Conservation (phyloP, 1,139 yeast genomes). For the Yamadazyma trypodendri region DNA sequence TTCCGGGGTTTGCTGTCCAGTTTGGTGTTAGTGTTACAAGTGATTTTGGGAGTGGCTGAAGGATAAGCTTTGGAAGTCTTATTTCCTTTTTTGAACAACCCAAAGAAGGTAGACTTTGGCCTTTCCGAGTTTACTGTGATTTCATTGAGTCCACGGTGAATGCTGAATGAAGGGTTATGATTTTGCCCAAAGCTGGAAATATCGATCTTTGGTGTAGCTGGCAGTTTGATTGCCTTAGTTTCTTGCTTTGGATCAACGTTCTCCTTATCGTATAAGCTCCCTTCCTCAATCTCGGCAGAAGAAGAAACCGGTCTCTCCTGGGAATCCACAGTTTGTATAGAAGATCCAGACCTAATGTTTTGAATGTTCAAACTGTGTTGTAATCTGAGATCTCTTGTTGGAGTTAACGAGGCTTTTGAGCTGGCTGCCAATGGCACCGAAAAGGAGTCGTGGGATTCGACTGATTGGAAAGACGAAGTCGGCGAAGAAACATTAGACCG, state of each 20-base stretch:
- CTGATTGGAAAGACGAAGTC: slow-evolving; percentile 20
- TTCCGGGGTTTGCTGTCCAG: slow-evolving; percentile 14
- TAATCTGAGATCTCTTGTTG: not conserved
- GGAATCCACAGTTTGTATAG: slow-evolving; percentile 10
- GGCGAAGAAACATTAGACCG: slow-evolving; percentile 13
- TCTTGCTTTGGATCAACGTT: slow-evolving; percentile 5
- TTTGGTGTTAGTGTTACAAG: not conserved
- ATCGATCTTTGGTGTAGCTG: slow-evolving; percentile 26
- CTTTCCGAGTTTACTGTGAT: slow-evolving; percentile 10
- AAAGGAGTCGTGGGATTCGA: slow-evolving; percentile 19
- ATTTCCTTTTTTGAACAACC: slow-evolving; percentile 21
- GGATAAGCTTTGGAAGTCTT: slow-evolving; percentile 9
- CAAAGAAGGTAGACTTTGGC: slow-evolving; percentile 19
- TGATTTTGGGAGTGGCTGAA: slow-evolving; percentile 8
- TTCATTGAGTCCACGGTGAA: slow-evolving; percentile 15
- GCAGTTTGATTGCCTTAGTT: not conserved
- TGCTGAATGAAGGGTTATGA: slow-evolving; percentile 39
- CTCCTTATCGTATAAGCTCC: slow-evolving; percentile 12
- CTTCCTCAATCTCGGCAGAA: slow-evolving; percentile 26
- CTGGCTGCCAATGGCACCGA: slow-evolving; percentile 13
- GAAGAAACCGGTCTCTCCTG: slow-evolving; percentile 31
- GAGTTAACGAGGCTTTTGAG: slow-evolving; percentile 2
- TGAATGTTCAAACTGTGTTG: slow-evolving; percentile 11
- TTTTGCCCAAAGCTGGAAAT: slow-evolving; percentile 42
- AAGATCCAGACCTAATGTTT: slow-evolving; percentile 12